Evolutionary conservation across 345 rosid genomes (phyloP), one percentile per base, ranked within the genome.

Genomic region (Ricinus communis): DNA sequence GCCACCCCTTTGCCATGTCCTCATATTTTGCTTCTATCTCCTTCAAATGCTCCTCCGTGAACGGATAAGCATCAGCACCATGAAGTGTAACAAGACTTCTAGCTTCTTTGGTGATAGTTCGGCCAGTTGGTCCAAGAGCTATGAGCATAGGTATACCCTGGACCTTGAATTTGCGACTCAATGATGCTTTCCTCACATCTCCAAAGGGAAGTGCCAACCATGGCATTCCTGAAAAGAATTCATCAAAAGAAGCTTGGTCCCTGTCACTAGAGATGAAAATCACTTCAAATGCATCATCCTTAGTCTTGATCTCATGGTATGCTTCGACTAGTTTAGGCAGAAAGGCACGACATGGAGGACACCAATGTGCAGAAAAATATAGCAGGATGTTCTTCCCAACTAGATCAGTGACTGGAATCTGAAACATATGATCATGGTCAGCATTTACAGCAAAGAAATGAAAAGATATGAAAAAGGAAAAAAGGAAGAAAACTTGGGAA

Each of bases 1-100:
- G 93, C 93, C 93, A 89, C 60, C 81, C 87, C 80, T 93, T 86
- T 10, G 88, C 83, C 84, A 79, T 83, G 72, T 84, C 88, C 15
- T 68, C 76, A n/a, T 74, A 78, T 63, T 79, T 66, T 24, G 45
- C 76, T 14, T 80, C 83, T 0, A 79, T 15, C 62, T 76, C 68
- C 68, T 67, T 70, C 52, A 70, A 45, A n/a, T 55, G 76, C 56
- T 71, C 76, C 1, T 77, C 62, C 1, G 77, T 81, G 71, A 85
- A 85, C 10, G 82, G 88, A 69, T 82, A 77, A 57, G 86, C 86
- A 45, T 82, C 80, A 5, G 79, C 74, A 8, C 88, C 85, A 14
- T 74, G 60, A 2, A 33, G 36, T 59, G 63, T 71, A 46, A 81
- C 45, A 7, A 77, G 73, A 14, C 66, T 51, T 64, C 72, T 66